Evolutionary conservation across 129 eudicot genomes (phyloP), one percentile per base, ranked within the genome.

Genomic region (Sambucus nigra): DNA sequence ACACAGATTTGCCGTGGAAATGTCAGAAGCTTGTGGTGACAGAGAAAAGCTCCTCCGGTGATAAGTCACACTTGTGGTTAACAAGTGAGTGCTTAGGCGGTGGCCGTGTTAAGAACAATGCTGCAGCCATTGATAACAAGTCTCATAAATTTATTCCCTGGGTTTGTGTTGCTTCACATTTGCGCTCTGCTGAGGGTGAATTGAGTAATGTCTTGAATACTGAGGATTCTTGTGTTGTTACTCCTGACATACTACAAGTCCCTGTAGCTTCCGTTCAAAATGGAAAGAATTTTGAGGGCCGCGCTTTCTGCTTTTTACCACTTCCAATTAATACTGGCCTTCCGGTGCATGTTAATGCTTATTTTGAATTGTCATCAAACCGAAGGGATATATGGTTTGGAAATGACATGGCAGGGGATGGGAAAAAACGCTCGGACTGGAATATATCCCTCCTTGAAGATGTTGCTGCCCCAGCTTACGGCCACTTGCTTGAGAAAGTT

Each of bases 381-480:
- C 78, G 99, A 57, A 86, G 99, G 59, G 99, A 92, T 69, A 92
- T 92, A 67, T 92, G 99, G 99, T 86, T 92, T 70, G 99, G 99
- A 35, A 84, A 77, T 77, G 99, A 92, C 82, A 92, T 92, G 99
- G 88, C 95, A 6, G 99, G 99, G 50, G 99, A 93, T 44, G 99
- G 99, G 24, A 92, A 83, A 55, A 79, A 76, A 50, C 94, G 99
- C 21, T 82, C 99, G 6, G 99, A 92, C 45, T 92, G 99, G 99
- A 92, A 92, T 57, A 55, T 72, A 33, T 81, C 74, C 61, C 94
- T 92, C 24, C 87, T 92, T 68, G 91, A 92, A 73, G 89, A 82
- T 64, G 87, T 86, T 67, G 91, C 78, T 47, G 91, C 95, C 57
- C 99, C 94, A 40, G 99, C 99, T n/a, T 92, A 85, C 50, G 99